Conservation (phyloP, 1,284 basidiomycete species). For the Naganishia sp. region DNA sequence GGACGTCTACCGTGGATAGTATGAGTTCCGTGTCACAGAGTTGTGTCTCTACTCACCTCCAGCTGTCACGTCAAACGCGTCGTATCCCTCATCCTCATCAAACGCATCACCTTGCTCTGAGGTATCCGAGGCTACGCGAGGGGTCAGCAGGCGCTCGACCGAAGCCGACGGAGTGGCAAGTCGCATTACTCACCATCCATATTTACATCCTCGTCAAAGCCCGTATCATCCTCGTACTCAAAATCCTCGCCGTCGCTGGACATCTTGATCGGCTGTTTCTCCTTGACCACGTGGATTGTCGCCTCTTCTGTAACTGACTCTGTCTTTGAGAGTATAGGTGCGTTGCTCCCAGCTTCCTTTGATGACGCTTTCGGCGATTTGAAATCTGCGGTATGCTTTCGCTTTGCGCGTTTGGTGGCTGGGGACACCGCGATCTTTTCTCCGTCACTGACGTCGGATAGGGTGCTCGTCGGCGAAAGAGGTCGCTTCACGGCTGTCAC, state of each 20-base stretch:
- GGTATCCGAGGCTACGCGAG: constrained; percentile 12
- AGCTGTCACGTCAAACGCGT: constrained; percentile 47
- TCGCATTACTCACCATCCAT: constrained; percentile 26
- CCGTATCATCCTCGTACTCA: constrained; percentile 49
- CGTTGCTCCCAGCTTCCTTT: too few relatives aligned
- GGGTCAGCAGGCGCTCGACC: not conserved
- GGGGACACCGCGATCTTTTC: not conserved
- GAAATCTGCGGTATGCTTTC: too few relatives aligned
- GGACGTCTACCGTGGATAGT: constrained; percentile 26
- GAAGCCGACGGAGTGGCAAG: not conserved
- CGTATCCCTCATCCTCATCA: constrained; percentile 34
- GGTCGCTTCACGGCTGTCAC: constrained; percentile 4
- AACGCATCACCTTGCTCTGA: constrained; percentile 23
- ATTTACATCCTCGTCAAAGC: constrained; percentile 43
- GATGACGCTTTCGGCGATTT: too few relatives aligned
- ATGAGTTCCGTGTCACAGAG: constrained; percentile 27
- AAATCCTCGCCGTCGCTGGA: constrained; percentile 51
- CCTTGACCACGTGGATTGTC: not conserved
- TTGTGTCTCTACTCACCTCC: constrained; percentile 43
- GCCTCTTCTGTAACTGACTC: too few relatives aligned
- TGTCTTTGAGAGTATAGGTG: too few relatives aligned
- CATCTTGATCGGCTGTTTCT: constrained; percentile 37
- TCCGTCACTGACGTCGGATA: not conserved
- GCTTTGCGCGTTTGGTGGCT: too few relatives aligned
- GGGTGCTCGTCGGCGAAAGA: constrained; percentile 9